Conservation (phyloP, 163 green algal genomes). For the Volvox carteri region DNA sequence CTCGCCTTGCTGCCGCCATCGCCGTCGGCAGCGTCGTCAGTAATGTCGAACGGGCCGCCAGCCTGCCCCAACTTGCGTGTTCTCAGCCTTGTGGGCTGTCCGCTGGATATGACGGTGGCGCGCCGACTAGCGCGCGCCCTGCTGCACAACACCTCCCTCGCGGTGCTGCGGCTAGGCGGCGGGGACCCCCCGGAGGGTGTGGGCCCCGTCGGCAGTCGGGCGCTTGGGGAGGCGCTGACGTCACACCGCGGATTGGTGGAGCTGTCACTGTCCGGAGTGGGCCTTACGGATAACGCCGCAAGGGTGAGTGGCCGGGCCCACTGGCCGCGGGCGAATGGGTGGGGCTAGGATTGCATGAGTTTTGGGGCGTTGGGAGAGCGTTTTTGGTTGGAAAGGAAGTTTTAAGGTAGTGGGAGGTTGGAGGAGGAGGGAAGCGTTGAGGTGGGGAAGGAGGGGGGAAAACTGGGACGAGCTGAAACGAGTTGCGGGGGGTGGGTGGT, state of each 20-base stretch:
- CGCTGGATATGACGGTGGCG: conserved; percentile 20
- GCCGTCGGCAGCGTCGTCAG: background rate
- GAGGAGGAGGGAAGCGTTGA: too few species aligned
- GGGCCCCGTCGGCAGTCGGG: conserved; percentile 42
- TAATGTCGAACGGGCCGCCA: background rate
- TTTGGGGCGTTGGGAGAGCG: too few species aligned
- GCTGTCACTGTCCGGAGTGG: conserved; percentile 29
- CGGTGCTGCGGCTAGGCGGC: conserved; percentile 45
- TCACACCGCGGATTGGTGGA: conserved; percentile 44
- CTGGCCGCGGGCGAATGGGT: background rate
- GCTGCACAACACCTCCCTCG: conserved; percentile 19
- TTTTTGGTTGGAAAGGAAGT: too few species aligned
- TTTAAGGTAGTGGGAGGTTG: too few species aligned
- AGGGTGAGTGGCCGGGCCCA: too few species aligned
- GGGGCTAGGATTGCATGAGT: too few species aligned
- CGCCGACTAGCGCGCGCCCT: conserved; percentile 8
- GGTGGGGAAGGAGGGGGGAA: too few species aligned
- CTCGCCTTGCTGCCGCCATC: background rate
- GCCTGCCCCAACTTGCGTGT: conserved; percentile 13
- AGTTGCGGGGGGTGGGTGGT: too few species aligned
- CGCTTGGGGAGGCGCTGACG: conserved; percentile 45
- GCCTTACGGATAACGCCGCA: conserved; percentile 35
- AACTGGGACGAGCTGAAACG: too few species aligned
- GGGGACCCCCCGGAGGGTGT: conserved; percentile 48
- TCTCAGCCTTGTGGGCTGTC: conserved; percentile 46